Evolutionary conservation across 2,329 filamentous ascomycete species (phyloP).

Genomic region (Elsinoe batatas): DNA sequence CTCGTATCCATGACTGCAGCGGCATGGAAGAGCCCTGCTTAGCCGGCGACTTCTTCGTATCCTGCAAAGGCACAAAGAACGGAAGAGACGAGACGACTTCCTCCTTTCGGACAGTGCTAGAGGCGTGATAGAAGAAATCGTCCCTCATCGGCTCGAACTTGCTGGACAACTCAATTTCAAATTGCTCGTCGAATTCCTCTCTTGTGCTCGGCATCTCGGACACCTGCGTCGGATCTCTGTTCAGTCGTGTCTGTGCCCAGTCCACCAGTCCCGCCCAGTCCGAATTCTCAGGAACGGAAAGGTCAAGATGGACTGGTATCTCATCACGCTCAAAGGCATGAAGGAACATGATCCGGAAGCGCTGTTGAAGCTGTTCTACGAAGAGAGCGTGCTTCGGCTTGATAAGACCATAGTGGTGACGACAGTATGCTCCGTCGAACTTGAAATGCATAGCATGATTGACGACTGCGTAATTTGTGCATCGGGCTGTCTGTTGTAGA

Average conservation of each 20-base stretch:
- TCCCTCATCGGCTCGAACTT: slow-evolving; percentile 42
- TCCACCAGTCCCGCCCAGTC: slow-evolving; percentile 58
- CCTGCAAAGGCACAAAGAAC: slow-evolving; percentile 14
- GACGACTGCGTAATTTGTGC: slow-evolving; percentile 33
- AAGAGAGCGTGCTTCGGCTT: slow-evolving; percentile 18
- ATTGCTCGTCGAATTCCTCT: slow-evolving; percentile 36
- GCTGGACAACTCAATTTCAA: slow-evolving; percentile 31
- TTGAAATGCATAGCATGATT: slow-evolving; percentile 31
- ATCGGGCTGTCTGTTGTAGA: slow-evolving; percentile 21
- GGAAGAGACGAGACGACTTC: slow-evolving; percentile 17
- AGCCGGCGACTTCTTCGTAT: slow-evolving; percentile 13
- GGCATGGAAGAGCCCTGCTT: slow-evolving; percentile 19
- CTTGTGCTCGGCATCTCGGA: slow-evolving; percentile 19
- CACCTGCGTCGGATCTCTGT: slow-evolving; percentile 15
- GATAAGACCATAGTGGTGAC: slow-evolving; percentile 29
- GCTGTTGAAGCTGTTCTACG: slow-evolving; percentile 44
- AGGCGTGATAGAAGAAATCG: slow-evolving; percentile 38
- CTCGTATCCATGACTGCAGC: slow-evolving; percentile 37
- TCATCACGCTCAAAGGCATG: slow-evolving; percentile 55
- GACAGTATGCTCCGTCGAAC: slow-evolving; percentile 29
- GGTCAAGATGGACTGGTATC: slow-evolving; percentile 51
- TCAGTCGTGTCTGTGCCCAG: slow-evolving; percentile 50
- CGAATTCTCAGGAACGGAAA: slow-evolving; percentile 52
- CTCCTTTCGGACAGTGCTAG: slow-evolving; percentile 38
- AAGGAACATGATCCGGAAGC: slow-evolving; percentile 58